Evolutionary conservation across 2,329 filamentous ascomycete species (phyloP), one percentile per base, ranked within the genome.

Genomic region (Botryosphaeria agaves): DNA sequence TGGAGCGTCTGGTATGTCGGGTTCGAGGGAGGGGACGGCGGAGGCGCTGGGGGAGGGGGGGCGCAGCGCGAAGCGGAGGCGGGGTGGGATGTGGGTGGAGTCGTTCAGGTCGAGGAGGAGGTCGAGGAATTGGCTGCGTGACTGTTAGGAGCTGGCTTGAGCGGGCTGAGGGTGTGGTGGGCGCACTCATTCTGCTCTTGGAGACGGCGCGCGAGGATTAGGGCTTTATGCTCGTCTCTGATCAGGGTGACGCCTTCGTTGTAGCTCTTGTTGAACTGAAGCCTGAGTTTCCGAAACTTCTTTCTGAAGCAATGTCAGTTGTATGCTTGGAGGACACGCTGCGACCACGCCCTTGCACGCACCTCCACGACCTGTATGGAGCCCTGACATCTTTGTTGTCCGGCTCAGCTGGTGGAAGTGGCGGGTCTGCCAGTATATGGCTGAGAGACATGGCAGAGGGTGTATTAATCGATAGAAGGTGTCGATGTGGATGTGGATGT

Each of bases 251-350:
- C 89, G 51, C 82, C 80, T 40, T 82, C 72, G 34, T 76, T 69
- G 69, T 85, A 81, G 45, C 72, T 72, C 30, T 73, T 64, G 42
- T 89, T 79, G 47, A 89, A 91, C 17, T 66, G 62, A 49, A 77
- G 66, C 56, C 78, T 76, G 73, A 89, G 81, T 66, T 91, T 91
- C 45, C 79, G 77, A 54, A 91, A 98, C 63, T 98, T 98, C 60
- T 93, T 92, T 19, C 28, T 29, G 28, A 11, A 8, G 2, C 25
- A 4, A n/a, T n/a, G n/a, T n/a, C n/a, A n/a, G n/a, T n/a, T n/a
- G n/a, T n/a, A n/a, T n/a, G n/a, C n/a, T n/a, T n/a, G n/a, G n/a
- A n/a, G n/a, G n/a, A n/a, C n/a, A n/a, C n/a, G n/a, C n/a, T n/a
- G n/a, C n/a, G n/a, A n/a, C n/a, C n/a, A n/a, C n/a, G n/a, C n/a